phyloP scores from a whole-genome alignment of 1,139 yeast genomes.

The Schizosaccharomyces versatilis region DNA sequence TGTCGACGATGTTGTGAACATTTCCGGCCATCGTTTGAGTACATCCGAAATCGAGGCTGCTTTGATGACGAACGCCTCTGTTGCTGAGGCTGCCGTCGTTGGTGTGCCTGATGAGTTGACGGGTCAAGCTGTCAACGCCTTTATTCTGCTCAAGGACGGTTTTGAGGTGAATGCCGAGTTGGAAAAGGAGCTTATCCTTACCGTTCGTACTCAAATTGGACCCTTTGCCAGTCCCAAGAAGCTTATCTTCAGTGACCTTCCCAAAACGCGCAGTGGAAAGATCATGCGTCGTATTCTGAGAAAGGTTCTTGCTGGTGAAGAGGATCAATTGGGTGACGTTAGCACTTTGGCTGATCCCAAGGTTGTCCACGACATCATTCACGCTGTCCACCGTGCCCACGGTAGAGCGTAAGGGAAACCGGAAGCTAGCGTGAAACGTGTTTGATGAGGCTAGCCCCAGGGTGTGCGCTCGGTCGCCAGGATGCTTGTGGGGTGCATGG shows the following conservation, averaged over 20 bases:
- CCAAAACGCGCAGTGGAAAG: conserved; percentile 95
- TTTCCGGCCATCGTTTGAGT: conserved; percentile 88
- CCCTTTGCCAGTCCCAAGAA: conserved; percentile 97
- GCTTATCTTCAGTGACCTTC: conserved; percentile 72
- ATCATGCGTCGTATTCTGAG: conserved; percentile 95
- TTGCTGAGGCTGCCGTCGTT: conserved; percentile 85
- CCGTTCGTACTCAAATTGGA: conserved; percentile 84
- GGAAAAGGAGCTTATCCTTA: conserved; percentile 65
- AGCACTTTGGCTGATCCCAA: conserved; percentile 77
- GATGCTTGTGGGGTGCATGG: no score
- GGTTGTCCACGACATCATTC: conserved; percentile 56
- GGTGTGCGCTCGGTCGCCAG: no score
- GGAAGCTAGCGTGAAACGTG: no score
- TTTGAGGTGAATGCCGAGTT: conserved; percentile 31
- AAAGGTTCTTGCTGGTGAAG: conserved; percentile 73
- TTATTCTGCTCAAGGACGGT: conserved; percentile 55
- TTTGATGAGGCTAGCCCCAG: no score
- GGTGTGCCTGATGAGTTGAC: conserved; percentile 88
- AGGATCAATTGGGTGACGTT: conserved; percentile 81
- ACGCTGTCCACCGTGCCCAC: conserved; percentile 16
- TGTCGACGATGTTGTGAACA: conserved; percentile 95
- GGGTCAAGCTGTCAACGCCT: conserved; percentile 93
- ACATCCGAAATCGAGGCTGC: conserved; percentile 96
- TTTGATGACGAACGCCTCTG: conserved; percentile 52
- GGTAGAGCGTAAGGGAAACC: no score